Evolutionary conservation across 2,329 filamentous ascomycete species (phyloP).

Genomic region (Pseudocercospora macadamiae): DNA sequence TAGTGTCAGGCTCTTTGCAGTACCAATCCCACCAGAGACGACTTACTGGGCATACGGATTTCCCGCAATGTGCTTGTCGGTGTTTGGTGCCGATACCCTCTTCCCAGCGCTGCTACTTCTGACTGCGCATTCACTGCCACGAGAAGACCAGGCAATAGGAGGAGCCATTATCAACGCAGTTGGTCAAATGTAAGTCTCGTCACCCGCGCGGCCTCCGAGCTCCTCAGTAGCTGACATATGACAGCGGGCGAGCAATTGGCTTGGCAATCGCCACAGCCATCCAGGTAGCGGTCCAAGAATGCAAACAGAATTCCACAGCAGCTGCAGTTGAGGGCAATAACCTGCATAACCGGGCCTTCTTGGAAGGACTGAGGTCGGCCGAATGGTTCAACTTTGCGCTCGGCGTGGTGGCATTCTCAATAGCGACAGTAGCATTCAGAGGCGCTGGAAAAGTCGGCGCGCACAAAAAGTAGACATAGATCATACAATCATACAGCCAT

Average conservation of each 20-base stretch:
- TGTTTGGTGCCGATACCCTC: constrained; percentile 68
- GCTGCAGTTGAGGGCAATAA: constrained; percentile 33
- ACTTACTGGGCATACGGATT: constrained; percentile 71
- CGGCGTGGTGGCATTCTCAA: constrained; percentile 37
- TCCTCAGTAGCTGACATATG: neutral
- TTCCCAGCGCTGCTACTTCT: constrained; percentile 69
- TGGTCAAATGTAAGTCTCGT: constrained; percentile 54
- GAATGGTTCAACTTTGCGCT: constrained; percentile 46
- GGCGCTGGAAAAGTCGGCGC: constrained; percentile 35
- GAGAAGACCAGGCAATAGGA: constrained; percentile 67
- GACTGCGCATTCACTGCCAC: constrained; percentile 63
- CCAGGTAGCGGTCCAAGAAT: constrained; percentile 60
- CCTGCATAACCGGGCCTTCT: constrained; percentile 35
- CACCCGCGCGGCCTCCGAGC: neutral
- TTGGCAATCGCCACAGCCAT: constrained; percentile 67
- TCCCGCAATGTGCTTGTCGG: constrained; percentile 66
- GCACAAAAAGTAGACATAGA: constrained; percentile 21
- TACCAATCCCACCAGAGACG: constrained; percentile 62
- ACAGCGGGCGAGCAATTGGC: constrained; percentile 62
- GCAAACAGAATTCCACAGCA: constrained; percentile 38
- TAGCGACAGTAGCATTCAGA: constrained; percentile 39
- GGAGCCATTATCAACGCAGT: constrained; percentile 70
- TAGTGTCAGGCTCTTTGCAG: constrained; percentile 63
- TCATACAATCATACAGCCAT: neutral
- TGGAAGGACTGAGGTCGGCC: constrained; percentile 43